Evolutionary conservation across 2,329 filamentous ascomycete genomes (phyloP).

Genomic region (Sarocladium brachiariae): DNA sequence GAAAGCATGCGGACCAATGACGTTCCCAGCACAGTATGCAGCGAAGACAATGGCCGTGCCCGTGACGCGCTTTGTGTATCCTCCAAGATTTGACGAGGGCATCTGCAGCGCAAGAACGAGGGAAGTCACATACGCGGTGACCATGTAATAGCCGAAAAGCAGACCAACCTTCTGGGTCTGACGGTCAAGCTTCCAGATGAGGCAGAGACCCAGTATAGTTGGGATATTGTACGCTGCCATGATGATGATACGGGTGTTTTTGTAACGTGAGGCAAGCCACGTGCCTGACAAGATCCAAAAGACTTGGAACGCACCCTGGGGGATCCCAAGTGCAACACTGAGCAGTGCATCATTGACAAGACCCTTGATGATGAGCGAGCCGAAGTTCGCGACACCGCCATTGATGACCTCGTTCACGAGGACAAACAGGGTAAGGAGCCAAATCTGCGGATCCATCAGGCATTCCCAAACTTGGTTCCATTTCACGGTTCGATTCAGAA

Average conservation of each 20-base stretch:
- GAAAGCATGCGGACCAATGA: constrained; percentile 40
- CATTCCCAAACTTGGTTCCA: constrained; percentile 41
- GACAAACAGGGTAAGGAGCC: constrained; percentile 47
- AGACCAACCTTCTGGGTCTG: constrained; percentile 36
- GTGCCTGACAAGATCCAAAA: constrained; percentile 47
- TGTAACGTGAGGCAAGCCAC: constrained; percentile 42
- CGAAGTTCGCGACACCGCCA: constrained; percentile 49
- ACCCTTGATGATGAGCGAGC: constrained; percentile 47
- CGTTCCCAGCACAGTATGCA: constrained; percentile 36
- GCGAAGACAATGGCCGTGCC: constrained; percentile 39
- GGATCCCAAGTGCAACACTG: constrained; percentile 47
- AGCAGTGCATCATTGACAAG: constrained; percentile 27
- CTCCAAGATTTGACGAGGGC: constrained; percentile 40
- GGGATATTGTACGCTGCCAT: constrained; percentile 46
- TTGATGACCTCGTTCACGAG: constrained; percentile 47
- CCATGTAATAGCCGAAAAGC: constrained; percentile 45
- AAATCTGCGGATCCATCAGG: constrained; percentile 42
- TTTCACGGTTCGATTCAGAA: constrained; percentile 41
- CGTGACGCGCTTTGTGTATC: constrained; percentile 40
- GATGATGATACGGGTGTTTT: constrained; percentile 42
- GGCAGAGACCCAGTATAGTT: constrained; percentile 38
- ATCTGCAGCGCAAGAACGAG: constrained; percentile 47
- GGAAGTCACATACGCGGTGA: constrained; percentile 40
- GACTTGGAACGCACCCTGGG: constrained; percentile 45
- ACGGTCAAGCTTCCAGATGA: constrained; percentile 43